Conservation (phyloP, 495 filamentous ascomycete genomes). For the Neurospora sp. region DNA sequence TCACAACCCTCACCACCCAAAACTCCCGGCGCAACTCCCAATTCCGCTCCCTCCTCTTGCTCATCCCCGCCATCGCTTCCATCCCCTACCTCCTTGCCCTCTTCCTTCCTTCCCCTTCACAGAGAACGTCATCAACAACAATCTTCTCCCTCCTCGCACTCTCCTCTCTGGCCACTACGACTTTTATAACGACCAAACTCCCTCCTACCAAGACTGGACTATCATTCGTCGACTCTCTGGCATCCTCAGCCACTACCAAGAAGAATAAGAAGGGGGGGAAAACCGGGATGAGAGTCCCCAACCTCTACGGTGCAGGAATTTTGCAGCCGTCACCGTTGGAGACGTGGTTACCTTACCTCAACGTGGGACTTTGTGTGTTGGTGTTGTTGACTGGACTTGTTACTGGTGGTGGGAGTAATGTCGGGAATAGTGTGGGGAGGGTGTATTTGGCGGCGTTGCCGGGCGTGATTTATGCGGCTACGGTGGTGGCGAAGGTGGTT, state of each 20-base stretch:
- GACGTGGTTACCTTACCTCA: slow-evolving; percentile 38
- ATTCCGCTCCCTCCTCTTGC: slow-evolving; percentile 49
- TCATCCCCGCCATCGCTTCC: slow-evolving; percentile 42
- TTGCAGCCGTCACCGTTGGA: slow-evolving; percentile 26
- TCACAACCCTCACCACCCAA: slow-evolving; percentile 43
- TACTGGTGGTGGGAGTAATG: slow-evolving; percentile 9
- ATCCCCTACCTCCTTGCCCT: slow-evolving; percentile 45
- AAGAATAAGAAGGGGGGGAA: not conserved
- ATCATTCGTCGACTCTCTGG: slow-evolving; percentile 20
- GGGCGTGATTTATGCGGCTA: slow-evolving; percentile 35
- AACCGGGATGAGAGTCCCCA: not conserved
- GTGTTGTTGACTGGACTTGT: slow-evolving; percentile 24
- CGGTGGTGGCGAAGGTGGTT: slow-evolving; percentile 38
- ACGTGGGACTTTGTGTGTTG: slow-evolving; percentile 31
- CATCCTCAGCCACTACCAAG: not conserved
- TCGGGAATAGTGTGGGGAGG: not conserved
- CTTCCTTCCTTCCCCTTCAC: slow-evolving; percentile 2
- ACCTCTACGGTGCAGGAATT: not conserved
- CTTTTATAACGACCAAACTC: slow-evolving; percentile 36
- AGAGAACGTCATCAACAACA: slow-evolving; percentile 5
- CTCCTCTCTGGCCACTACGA: slow-evolving; percentile 49
- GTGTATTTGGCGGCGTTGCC: slow-evolving; percentile 29
- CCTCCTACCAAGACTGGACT: slow-evolving; percentile 32
- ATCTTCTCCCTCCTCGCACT: slow-evolving; percentile 45
- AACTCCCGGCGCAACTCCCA: slow-evolving; percentile 49